Base-by-base conservation (phyloP, 352 stramenopile species). In the Phytophthora aleatoria region DNA sequence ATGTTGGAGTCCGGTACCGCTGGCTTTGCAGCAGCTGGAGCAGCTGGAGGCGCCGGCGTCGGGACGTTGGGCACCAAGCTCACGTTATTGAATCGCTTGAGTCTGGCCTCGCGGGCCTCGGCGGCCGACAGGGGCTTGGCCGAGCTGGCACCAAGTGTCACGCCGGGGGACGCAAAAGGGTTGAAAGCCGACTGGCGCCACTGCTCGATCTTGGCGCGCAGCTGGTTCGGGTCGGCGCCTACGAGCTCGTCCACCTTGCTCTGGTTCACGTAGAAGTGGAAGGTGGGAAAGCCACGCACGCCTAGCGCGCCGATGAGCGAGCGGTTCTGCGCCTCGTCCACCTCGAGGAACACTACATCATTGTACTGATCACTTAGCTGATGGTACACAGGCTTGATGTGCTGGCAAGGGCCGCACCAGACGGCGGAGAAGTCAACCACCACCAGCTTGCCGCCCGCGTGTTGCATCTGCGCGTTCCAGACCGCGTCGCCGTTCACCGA, bases 241-340 rank as follows among this genome's bases (percentile, higher is more conserved):
- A 91, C 81, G 5, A 96, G 73, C 56, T 97, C 89, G 49, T 97
- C 91, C 38, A 97, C 83, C 74, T 96, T 95, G 61, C 70, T 71
- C 57, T 94, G 78, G 61, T 72, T 95, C 57, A 97, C 71, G 67
- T 97, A 97, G 61, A 97, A 95, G 65, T 95, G 87, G 70, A 97
- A 97, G 2, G 91, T 97, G 24, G 91, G 91, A 70, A 96, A 97
- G 27, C 85, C 87, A 13, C 81, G 79, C 28, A 97, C 86, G 38
- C 85, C 88, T 27, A 95, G 55, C 5, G 83, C 61, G 44, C 74
- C 43, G 64, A 97, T 94, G 31, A 97, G 68, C 56, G 92, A 89
- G 35, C 83, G 73, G 71, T 96, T 96, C 65, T 90, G 74, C 28
- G 76, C 90, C 70, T 97, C 87, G 41, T 94, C 85, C 44, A 92